Evolutionary conservation across 169 alveolate species (phyloP).

Genomic region (Neospora caninum): DNA sequence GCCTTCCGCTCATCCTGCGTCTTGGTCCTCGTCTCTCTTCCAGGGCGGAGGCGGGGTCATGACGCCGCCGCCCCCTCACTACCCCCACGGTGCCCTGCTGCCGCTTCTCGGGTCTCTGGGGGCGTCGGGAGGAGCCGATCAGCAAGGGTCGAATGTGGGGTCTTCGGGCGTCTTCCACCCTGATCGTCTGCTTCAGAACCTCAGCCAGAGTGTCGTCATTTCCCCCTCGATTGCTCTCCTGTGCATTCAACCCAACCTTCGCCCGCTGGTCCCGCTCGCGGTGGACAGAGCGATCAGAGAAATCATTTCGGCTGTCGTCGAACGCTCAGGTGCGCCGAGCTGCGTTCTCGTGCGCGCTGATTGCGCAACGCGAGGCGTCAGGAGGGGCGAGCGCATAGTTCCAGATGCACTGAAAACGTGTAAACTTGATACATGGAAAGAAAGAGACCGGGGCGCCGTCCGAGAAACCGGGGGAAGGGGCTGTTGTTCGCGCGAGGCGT

Average conservation of each 20-base stretch:
- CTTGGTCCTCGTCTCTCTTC: constrained; percentile 7
- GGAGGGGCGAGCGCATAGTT: no score
- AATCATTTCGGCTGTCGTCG: constrained; percentile 88
- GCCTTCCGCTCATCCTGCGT: constrained; percentile 10
- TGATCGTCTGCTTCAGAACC: constrained; percentile 68
- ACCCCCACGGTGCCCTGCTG: background rate
- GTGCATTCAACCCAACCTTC: constrained; percentile 83
- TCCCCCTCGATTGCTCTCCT: constrained; percentile 90
- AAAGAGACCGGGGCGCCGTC: no score
- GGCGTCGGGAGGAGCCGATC: background rate
- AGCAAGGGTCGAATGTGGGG: background rate
- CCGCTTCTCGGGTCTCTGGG: constrained; percentile 1
- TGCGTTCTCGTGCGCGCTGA: no score
- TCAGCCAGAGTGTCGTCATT: constrained; percentile 77
- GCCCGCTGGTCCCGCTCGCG: constrained; percentile 93
- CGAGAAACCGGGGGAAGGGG: no score
- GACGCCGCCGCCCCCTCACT: constrained; percentile 9
- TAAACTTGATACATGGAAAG: no score
- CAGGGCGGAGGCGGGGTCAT: background rate
- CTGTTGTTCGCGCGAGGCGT: no score
- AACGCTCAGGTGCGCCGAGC: constrained; percentile 71
- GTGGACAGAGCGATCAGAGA: constrained; percentile 95
- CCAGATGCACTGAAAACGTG: no score
- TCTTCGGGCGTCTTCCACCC: constrained; percentile 32
- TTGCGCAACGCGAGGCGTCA: no score